Conservation (phyloP, 345 rosid species). For the Populus euphratica region DNA sequence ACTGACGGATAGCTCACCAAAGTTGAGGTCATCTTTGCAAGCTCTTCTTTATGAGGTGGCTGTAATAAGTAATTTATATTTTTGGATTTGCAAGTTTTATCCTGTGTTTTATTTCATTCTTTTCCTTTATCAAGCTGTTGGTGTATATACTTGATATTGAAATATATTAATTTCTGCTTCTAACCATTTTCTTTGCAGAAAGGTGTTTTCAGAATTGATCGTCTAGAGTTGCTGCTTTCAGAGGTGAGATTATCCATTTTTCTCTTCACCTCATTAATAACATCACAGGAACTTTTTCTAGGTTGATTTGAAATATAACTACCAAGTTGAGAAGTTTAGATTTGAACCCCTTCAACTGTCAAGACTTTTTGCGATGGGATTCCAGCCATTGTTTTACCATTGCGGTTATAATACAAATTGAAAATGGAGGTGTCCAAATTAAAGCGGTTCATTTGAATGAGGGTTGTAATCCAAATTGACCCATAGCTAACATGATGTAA, state of each 20-base stretch:
- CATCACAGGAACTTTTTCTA: too few species aligned
- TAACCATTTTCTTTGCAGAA: constrained; percentile 41
- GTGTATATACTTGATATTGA: neutral
- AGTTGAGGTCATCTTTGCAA: constrained; percentile 68
- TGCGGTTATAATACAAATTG: too few species aligned
- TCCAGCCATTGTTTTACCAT: too few species aligned
- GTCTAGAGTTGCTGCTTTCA: constrained; percentile 72
- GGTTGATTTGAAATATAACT: too few species aligned
- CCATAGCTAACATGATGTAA: too few species aligned
- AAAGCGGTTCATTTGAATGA: too few species aligned
- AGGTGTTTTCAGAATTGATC: constrained; percentile 88
- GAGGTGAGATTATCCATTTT: constrained; percentile 56
- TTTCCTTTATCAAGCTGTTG: neutral
- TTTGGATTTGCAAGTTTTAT: neutral
- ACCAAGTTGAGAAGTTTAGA: too few species aligned
- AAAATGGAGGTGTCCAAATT: too few species aligned
- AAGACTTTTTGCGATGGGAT: too few species aligned
- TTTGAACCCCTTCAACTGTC: too few species aligned
- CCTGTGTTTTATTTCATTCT: neutral
- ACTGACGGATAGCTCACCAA: constrained; percentile 79
- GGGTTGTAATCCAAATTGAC: too few species aligned
- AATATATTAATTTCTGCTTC: constrained; percentile 6
- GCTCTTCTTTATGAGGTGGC: constrained; percentile 77
- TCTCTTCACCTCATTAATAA: neutral
- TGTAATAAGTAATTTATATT: neutral